Conservation (phyloP, 805 yeast genomes). For the Sugiyamaella mastotermitis region DNA sequence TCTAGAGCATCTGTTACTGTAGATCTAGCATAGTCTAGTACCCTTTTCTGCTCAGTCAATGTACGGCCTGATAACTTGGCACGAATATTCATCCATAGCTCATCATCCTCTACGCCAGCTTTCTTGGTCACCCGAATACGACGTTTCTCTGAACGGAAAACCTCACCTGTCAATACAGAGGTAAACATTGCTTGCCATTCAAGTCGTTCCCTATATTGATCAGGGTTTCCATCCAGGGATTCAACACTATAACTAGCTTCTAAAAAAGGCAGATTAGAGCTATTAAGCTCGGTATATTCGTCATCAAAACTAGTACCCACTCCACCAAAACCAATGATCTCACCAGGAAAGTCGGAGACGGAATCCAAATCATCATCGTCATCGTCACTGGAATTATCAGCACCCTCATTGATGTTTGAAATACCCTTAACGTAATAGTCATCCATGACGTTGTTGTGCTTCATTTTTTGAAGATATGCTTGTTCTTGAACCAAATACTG, state of each 20-base stretch:
- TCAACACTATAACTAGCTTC: slow-evolving; percentile 13
- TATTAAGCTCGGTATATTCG: slow-evolving; percentile 23
- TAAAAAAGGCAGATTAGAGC: slow-evolving; percentile 13
- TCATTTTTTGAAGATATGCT: slow-evolving; percentile 56
- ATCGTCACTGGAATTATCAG: slow-evolving; percentile 24
- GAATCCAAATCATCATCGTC: slow-evolving; percentile 30
- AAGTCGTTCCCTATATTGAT: slow-evolving; percentile 54
- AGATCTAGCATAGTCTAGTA: slow-evolving; percentile 63
- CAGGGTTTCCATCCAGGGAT: slow-evolving; percentile 24
- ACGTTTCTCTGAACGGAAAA: slow-evolving; percentile 77
- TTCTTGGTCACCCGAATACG: slow-evolving; percentile 20
- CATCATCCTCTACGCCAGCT: slow-evolving; percentile 47
- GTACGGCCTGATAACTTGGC: slow-evolving; percentile 79
- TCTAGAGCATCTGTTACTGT: slow-evolving; percentile 68
- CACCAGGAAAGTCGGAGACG: slow-evolving; percentile 20
- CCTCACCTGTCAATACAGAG: slow-evolving; percentile 90
- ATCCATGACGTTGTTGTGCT: slow-evolving; percentile 54
- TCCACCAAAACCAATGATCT: slow-evolving; percentile 26
- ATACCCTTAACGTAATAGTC: slow-evolving; percentile 71
- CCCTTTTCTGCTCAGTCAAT: slow-evolving; percentile 67
- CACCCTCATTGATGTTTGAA: slow-evolving; percentile 30
- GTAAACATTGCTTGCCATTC: slow-evolving; percentile 96
- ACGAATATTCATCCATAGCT: slow-evolving; percentile 80
- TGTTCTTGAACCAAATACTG: slow-evolving; percentile 59
- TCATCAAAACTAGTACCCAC: slow-evolving; percentile 30